Evolutionary conservation across 805 yeast genomes (phyloP).

Genomic region (Kazachstania psychrophila): DNA sequence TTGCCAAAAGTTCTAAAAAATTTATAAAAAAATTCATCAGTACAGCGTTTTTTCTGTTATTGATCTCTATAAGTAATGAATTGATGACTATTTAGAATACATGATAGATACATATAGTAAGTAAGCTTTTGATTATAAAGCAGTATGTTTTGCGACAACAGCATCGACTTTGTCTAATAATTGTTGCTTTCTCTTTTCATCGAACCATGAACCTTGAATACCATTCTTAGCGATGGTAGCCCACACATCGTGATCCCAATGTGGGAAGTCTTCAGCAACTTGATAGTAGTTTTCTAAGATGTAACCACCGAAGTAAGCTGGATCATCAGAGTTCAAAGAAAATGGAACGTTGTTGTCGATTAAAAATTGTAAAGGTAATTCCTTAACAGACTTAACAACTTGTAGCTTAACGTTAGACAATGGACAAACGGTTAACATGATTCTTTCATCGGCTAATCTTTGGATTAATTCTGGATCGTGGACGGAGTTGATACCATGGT

Average conservation of each 20-base stretch:
- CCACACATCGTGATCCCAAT: conserved; percentile 56
- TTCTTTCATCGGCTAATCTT: conserved; percentile 45
- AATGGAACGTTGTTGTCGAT: conserved; percentile 58
- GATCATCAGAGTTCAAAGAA: conserved; percentile 70
- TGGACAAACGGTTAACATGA: conserved; percentile 67
- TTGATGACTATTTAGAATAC: too few species aligned
- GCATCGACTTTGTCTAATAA: conserved; percentile 38
- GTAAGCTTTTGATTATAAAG: not conserved
- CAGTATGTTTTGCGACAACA: conserved; percentile 16
- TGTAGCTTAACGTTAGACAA: conserved; percentile 66
- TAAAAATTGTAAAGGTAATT: conserved; percentile 56
- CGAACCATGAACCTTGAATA: conserved; percentile 67
- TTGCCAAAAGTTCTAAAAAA: too few species aligned
- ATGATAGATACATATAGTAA: not conserved
- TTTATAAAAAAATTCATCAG: not conserved
- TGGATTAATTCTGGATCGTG: conserved; percentile 46
- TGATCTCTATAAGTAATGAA: too few species aligned
- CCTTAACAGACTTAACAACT: conserved; percentile 57
- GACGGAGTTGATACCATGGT: conserved; percentile 66
- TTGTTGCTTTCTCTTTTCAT: conserved; percentile 44
- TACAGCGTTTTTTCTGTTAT: too few species aligned
- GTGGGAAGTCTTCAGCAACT: conserved; percentile 53
- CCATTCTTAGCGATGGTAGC: conserved; percentile 51
- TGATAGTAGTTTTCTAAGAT: conserved; percentile 64
- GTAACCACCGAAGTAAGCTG: conserved; percentile 82